These are phyloP conservation scores for Alternaria sp. DNA, from an alignment of 2,329 filamentous ascomycete species.

Conservation along the genomic window DNA sequence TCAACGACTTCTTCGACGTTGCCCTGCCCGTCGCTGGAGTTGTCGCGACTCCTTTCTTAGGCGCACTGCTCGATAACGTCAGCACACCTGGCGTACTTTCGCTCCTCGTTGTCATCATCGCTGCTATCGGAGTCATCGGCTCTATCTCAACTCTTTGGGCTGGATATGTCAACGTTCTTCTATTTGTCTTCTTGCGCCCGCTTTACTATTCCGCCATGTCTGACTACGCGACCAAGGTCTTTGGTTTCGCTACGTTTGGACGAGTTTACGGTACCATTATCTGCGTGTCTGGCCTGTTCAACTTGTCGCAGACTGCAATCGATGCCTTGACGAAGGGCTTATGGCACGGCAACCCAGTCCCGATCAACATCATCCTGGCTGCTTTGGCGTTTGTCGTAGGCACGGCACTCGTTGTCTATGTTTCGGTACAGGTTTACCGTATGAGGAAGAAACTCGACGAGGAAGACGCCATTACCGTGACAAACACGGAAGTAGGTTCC, in stretches of 20 bases:
- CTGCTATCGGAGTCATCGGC: constrained; percentile 75
- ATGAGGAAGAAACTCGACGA: constrained; percentile 41
- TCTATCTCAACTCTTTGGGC: constrained; percentile 72
- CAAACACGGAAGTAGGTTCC: constrained; percentile 72
- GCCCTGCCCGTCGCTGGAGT: constrained; percentile 83
- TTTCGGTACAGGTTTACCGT: constrained; percentile 39
- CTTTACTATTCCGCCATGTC: constrained; percentile 91
- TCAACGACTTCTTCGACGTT: constrained; percentile 84
- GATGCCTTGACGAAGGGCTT: constrained; percentile 76
- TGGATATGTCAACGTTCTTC: constrained; percentile 74
- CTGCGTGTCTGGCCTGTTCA: constrained; percentile 79
- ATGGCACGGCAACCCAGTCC: constrained; percentile 74
- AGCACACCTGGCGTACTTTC: constrained; percentile 73
- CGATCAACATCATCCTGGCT: constrained; percentile 74
- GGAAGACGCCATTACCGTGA: constrained; percentile 62
- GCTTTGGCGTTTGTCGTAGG: constrained; percentile 68
- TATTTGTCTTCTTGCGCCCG: constrained; percentile 84
- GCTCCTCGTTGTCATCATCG: constrained; percentile 71
- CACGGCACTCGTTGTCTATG: constrained; percentile 60
- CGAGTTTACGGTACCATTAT: constrained; percentile 90
- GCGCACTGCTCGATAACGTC: constrained; percentile 75
- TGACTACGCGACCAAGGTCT: constrained; percentile 88
- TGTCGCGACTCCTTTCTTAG: constrained; percentile 82
- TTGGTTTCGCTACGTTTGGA: constrained; percentile 87
- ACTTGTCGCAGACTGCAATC: constrained; percentile 79